These are phyloP conservation scores for Flaveria floridana DNA, from an alignment of 140 eudicot genomes.

Conservation along the genomic window DNA sequence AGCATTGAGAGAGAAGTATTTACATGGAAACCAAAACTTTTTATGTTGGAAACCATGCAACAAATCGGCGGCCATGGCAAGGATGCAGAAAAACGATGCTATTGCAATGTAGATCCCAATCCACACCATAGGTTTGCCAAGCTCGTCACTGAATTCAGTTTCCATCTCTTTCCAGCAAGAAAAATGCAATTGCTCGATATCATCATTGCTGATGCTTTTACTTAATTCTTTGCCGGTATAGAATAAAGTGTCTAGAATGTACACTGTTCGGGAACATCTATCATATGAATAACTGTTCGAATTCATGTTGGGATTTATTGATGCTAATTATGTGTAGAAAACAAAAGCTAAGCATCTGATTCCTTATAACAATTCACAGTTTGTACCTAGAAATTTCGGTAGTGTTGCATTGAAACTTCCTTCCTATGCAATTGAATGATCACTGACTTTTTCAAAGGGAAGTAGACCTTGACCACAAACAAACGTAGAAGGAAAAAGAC, in stretches of 20 bases:
- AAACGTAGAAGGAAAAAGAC: background rate
- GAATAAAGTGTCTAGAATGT: background rate
- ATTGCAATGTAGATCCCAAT: constrained; percentile 36
- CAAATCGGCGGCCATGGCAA: constrained; percentile 10
- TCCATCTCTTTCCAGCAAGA: background rate
- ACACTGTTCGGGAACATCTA: background rate
- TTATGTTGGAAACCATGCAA: constrained; percentile 5
- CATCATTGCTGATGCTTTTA: background rate
- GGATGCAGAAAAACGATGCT: constrained; percentile 26
- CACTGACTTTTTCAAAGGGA: background rate
- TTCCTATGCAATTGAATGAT: background rate
- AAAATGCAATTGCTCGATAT: background rate
- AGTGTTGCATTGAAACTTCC: background rate
- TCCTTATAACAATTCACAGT: background rate
- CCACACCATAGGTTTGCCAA: constrained; percentile 33
- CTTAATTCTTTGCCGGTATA: background rate
- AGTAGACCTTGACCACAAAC: background rate
- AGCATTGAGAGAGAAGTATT: constrained; percentile 36
- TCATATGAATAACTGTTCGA: background rate
- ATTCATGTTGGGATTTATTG: background rate
- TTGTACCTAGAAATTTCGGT: background rate
- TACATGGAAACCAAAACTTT: constrained; percentile 40
- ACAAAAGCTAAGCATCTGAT: too few species aligned
- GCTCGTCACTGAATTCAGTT: background rate
- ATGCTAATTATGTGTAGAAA: too few species aligned